Percentiles rank a stretch among this genome's conserved stretches.
Evolutionary conservation across 305 asterid genomes (phyloP).

Genomic region (Withania somnifera): DNA sequence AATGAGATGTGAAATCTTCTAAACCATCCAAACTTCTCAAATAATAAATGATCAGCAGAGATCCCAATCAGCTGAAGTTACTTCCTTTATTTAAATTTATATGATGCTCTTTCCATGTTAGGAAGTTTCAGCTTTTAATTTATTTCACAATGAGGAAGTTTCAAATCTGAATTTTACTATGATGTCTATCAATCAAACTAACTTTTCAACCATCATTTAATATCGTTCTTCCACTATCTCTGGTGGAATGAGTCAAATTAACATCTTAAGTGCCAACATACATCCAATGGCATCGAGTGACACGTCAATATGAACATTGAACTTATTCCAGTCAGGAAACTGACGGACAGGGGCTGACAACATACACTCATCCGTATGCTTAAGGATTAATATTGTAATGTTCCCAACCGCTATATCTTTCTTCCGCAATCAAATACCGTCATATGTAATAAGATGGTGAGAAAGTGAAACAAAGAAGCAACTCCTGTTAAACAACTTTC

Average conservation of each 20-base stretch:
- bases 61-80: not conserved
- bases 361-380: not conserved
- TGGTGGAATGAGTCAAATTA: not conserved
- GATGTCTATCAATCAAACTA: not conserved
- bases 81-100: not conserved
- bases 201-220: not conserved
- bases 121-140: not conserved
- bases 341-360: not conserved
- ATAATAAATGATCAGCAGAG: not conserved
- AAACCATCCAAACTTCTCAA: not conserved
- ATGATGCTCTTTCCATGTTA: not conserved
- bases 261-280: not conserved
- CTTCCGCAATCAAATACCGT: not conserved
- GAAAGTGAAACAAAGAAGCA: not conserved
- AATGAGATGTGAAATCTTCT: not conserved
- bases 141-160: not conserved
- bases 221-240: not conserved
- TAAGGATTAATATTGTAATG: not conserved
- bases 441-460: not conserved
- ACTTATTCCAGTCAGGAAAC: not conserved
- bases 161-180: not conserved
- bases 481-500: not conserved
- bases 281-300: not conserved
- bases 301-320: not conserved
- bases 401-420: not conserved